These are phyloP conservation scores for Leishmania gerbilli DNA, from an alignment of 208 protist species.

Conservation along the genomic window DNA sequence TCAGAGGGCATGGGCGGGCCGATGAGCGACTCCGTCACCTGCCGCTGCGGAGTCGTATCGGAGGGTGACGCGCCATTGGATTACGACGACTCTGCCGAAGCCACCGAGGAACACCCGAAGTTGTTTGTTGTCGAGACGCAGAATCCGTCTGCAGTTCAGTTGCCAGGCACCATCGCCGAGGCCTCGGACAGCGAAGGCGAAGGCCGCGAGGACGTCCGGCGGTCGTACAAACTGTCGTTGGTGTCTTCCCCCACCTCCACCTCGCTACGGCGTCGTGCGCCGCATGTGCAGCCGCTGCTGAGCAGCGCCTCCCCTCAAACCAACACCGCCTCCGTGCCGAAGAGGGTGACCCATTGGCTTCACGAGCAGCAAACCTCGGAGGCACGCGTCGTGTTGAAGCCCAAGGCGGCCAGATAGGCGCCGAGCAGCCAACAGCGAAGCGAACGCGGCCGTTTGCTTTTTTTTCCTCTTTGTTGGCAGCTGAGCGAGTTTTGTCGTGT, in stretches of 20 bases:
- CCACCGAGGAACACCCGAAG: conserved; percentile 11
- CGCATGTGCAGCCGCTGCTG: conserved; percentile 11
- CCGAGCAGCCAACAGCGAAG: not conserved
- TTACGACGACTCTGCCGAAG: not conserved
- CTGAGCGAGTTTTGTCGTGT: not conserved
- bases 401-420: not conserved
- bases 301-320: not conserved
- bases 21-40: conserved; percentile 21
- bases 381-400: not conserved
- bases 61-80: not conserved
- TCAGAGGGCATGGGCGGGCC: conserved; percentile 3
- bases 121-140: conserved; percentile 42
- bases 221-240: conserved; percentile 31
- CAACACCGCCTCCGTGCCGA: conserved; percentile 2
- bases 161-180: conserved; percentile 30
- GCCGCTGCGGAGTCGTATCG: conserved; percentile 25
- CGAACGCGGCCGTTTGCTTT: not conserved
- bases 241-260: conserved; percentile 30
- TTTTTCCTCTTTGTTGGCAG: not conserved
- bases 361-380: conserved; percentile 15
- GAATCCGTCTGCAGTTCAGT: conserved; percentile 9
- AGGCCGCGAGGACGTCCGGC: conserved; percentile 6
- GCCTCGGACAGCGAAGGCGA: conserved; percentile 34
- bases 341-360: conserved; percentile 22
- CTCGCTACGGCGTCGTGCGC: conserved; percentile 19